Evolutionary conservation across 2,329 filamentous ascomycete genomes (phyloP), one percentile per base, ranked within the genome.

Genomic region (Pseudogymnoascus sp.): DNA sequence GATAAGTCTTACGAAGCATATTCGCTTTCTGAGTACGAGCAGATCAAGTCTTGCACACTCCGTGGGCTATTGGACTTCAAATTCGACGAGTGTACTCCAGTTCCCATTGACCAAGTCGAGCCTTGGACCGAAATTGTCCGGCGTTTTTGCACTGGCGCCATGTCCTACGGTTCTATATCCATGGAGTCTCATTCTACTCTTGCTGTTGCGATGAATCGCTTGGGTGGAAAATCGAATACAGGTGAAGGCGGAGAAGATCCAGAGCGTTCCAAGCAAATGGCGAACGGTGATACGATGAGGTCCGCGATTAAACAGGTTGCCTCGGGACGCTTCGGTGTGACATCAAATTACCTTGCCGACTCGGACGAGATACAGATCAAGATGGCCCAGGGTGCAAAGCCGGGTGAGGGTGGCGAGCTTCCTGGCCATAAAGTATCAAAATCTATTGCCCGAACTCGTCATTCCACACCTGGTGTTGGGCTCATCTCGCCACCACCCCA

Each of bases 1-100:
- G 92, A 97, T 80, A 96, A 96, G 78, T 97, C 93, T 0, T 97
- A 97, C 75, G 92, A 97, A 76, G 92, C 93, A 0, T 97, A 97
- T 77, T 96, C 93, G 0, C 85, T 88, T 65, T 89, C 91, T 2
- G 92, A 94, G 74, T 96, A 96, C 71, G 92, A 97, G 79, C 90
- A 94, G 72, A 96, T 97, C 79, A 97, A 96, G 81, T 86, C 91
- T 70, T 97, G 93, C 76, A 97, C 93, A 1, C 85, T 97, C 6
- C 90, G 93, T 73, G 93, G 93, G 71, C 84, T 97, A 72, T 84
- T 97, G 41, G 93, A 97, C 75, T 97, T 97, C 78, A 92, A 95
- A 75, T 97, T 96, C 68, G 92, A 97, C 54, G 89, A 94, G 67
- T 82, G 86, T 67, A 85, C 82, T 14, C 86, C 92, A 0, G 90